Conservation (phyloP, 2,329 filamentous ascomycete species). For the Ciborinia camelliae region DNA sequence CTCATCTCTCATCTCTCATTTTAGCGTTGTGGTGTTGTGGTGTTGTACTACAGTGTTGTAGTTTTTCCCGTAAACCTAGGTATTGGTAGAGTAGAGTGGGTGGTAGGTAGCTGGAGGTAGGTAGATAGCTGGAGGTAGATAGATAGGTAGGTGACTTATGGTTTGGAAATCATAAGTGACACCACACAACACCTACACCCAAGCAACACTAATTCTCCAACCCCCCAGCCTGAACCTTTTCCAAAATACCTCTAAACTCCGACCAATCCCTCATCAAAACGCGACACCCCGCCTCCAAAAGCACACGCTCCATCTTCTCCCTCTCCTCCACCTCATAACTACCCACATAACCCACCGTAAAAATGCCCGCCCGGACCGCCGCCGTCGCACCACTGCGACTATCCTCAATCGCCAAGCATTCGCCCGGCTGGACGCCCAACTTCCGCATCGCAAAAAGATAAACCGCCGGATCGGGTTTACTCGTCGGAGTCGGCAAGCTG, state of each 20-base stretch:
- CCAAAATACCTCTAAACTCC: constrained; percentile 44
- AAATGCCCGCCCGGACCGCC: constrained; percentile 73
- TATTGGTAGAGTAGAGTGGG: no score
- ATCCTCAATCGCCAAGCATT: constrained; percentile 83
- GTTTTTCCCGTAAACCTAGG: no score
- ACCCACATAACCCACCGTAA: constrained; percentile 80
- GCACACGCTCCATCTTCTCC: constrained; percentile 50
- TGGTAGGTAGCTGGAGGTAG: no score
- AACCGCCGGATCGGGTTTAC: constrained; percentile 87
- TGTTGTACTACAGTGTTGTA: no score
- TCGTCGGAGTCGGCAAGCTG: constrained; percentile 73
- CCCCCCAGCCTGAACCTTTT: constrained; percentile 28
- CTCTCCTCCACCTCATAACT: constrained; percentile 63
- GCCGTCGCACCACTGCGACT: constrained; percentile 80
- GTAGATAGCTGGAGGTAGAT: no score
- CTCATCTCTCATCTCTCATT: background rate
- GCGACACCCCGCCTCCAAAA: constrained; percentile 59
- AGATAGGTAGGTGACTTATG: no score
- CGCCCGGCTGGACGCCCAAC: constrained; percentile 65
- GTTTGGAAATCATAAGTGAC: no score
- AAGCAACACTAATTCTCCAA: constrained; percentile 12
- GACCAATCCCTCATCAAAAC: constrained; percentile 59
- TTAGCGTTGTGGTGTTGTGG: no score
- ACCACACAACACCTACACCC: background rate
- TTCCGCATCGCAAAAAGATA: constrained; percentile 75